Conservation (phyloP, 164 flowering plant genomes). For the Cinnamomum chago region DNA sequence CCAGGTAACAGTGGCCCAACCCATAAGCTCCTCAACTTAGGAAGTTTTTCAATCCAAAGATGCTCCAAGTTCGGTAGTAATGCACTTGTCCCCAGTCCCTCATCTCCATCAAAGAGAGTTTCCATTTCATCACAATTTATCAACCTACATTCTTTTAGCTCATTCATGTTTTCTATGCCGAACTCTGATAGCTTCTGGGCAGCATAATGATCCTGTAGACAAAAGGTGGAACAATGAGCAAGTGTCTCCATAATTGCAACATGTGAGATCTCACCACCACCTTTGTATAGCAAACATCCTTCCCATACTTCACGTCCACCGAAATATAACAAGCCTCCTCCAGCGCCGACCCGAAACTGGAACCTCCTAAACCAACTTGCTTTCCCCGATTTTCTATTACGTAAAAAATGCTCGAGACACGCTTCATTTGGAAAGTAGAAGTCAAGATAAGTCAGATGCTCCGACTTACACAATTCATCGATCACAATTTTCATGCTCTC, state of each 20-base stretch:
- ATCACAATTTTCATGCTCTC: not conserved
- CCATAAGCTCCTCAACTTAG: constrained; percentile 8
- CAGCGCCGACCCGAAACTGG: constrained; percentile 4
- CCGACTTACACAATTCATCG: constrained; percentile 5
- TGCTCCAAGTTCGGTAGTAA: not conserved
- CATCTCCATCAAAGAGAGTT: constrained; percentile 2
- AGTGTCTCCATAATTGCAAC: constrained; percentile 2
- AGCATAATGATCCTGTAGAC: constrained; percentile 5
- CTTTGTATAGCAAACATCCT: not conserved
- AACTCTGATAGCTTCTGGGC: constrained; percentile 12
- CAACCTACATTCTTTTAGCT: constrained; percentile 7
- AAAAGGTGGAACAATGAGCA: not conserved
- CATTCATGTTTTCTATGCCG: constrained; percentile 2
- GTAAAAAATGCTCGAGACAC: not conserved
- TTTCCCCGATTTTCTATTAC: not conserved
- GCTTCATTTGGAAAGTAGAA: constrained; percentile 12
- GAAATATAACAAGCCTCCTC: not conserved
- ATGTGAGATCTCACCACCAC: not conserved
- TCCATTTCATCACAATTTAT: constrained; percentile 13
- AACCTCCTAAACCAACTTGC: not conserved
- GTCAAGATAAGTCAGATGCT: constrained; percentile 1
- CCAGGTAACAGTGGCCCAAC: not conserved
- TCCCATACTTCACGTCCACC: not conserved
- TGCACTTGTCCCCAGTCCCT: not conserved
- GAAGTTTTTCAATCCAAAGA: not conserved